Percentiles rank a stretch among this genome's conserved stretches.
Evolutionary conservation across 2,329 filamentous ascomycete species (phyloP).

Genomic region (Phaeophleospora eucalypticola): DNA sequence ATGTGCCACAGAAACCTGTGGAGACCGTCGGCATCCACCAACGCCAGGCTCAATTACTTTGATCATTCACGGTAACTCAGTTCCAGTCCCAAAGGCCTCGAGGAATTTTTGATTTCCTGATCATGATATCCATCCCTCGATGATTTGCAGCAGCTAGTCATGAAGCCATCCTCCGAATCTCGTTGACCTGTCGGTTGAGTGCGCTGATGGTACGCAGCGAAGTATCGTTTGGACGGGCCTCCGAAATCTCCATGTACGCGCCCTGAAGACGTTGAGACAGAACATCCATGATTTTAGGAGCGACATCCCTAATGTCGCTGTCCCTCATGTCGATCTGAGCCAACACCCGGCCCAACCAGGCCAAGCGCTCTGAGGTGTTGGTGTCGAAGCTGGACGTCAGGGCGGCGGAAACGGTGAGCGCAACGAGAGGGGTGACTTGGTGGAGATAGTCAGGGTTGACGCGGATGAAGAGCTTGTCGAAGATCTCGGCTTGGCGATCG

Average conservation of each 20-base stretch:
- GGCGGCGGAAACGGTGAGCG: constrained; percentile 59
- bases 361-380: constrained; percentile 51
- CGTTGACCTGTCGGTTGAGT: constrained; percentile 28
- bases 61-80: not conserved
- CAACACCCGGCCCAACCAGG: constrained; percentile 57
- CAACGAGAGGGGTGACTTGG: constrained; percentile 54
- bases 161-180: constrained; percentile 18
- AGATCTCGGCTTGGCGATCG: constrained; percentile 54
- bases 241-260: constrained; percentile 54
- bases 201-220: constrained; percentile 33
- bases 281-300: constrained; percentile 58
- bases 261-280: constrained; percentile 54
- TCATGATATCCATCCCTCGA: constrained; percentile 6
- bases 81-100: too few relatives aligned
- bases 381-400: constrained; percentile 55
- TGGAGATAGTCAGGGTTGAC: constrained; percentile 55
- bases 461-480: constrained; percentile 58
- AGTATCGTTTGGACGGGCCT: constrained; percentile 48
- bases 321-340: constrained; percentile 46
- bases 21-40: not conserved
- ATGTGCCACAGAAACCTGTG: not conserved
- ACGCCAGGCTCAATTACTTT: constrained; percentile 3
- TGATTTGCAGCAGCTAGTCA: constrained; percentile 17
- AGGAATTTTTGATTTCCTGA: not conserved
- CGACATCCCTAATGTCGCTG: constrained; percentile 52